Base-by-base conservation (phyloP, 331 rosid genomes). In the Pyracantha coccinea region DNA sequence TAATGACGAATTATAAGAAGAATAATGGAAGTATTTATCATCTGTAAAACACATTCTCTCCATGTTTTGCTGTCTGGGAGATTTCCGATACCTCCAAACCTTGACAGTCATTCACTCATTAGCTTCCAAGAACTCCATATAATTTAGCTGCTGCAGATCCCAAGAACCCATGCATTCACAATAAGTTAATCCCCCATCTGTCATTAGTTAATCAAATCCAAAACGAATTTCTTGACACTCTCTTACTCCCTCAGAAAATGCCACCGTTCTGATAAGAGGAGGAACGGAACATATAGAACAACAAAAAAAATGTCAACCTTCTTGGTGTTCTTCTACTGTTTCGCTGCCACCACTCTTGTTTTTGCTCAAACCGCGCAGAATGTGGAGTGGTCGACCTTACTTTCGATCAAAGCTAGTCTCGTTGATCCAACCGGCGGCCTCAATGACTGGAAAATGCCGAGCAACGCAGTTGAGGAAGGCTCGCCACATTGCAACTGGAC, bases 61-160 rank as follows among this genome's bases (percentile, higher is more conserved):
- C 96, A 90, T 88, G 97, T 88, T 92, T 83, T 77, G 76, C 80
- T 90, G 96, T 88, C 96, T 84, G 24, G 47, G 73, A 78, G 74
- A 81, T 79, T 81, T 83, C 83, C 68, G 86, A 85, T 82, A 78
- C 79, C 78, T 88, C 93, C 97, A 92, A 88, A 86, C 75, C 78
- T 77, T 76, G 79, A 82, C 93, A 84, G 92, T 84, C 89, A 86
- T 85, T 66, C 25, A 3, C 54, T 47, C 54, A 55, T 55, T 55
- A 20, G 61, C 14, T 55, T n/a, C 27, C 54, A 47, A 47, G 76
- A 67, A 29, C 38, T 82, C 76, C 88, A 80, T 85, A 92, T 86
- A 78, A 89, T 88, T 85, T 82, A 82, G 86, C 80, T 86, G 92
- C 83, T 81, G 53, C 85, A 72, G 73, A 90, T 88, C 87, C 93